Conservation (phyloP, 768 basidiomycete species). For the Phlegmacium glaucopus region DNA sequence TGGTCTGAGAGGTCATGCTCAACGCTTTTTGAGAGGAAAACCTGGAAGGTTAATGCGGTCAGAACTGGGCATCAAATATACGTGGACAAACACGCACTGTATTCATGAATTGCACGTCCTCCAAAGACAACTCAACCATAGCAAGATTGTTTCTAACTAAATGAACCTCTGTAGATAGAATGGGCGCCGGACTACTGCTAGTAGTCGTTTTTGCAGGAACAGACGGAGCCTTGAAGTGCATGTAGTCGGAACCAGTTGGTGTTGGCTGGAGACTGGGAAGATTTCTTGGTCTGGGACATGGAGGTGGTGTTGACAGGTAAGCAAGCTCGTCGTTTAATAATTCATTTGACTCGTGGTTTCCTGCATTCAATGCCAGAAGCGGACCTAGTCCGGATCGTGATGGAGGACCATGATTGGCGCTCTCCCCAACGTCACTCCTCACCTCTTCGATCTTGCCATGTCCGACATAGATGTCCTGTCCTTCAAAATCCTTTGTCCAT, state of each 20-base stretch:
- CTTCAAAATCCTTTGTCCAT: conserved; percentile 23
- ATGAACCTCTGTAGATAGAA: conserved; percentile 20
- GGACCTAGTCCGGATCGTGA: conserved; percentile 11
- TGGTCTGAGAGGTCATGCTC: conserved; percentile 22
- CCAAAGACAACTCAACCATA: conserved; percentile 17
- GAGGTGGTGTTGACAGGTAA: conserved; percentile 24
- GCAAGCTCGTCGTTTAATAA: conserved; percentile 10
- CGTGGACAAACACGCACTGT: conserved; percentile 18
- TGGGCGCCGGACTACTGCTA: conserved; percentile 5
- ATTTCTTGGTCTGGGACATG: conserved; percentile 17
- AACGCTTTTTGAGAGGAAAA: conserved; percentile 20
- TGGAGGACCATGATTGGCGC: conserved; percentile 8
- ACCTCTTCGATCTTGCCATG: conserved; percentile 30
- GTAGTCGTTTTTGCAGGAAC: conserved; percentile 4
- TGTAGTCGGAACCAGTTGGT: conserved; percentile 13
- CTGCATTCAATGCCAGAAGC: conserved; percentile 6
- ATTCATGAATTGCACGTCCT: conserved; percentile 25
- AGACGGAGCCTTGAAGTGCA: conserved; percentile 8
- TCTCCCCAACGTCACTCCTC: conserved; percentile 17
- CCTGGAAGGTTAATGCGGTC: conserved; percentile 10
- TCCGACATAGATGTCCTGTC: conserved; percentile 18
- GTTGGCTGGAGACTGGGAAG: conserved; percentile 22
- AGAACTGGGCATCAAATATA: conserved; percentile 1
- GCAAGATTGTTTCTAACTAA: conserved; percentile 23
- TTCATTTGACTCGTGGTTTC: conserved; percentile 7